These are phyloP conservation scores for Colletotrichum echinochloae DNA, from an alignment of 2,329 filamentous ascomycete species.

Conservation along the genomic window DNA sequence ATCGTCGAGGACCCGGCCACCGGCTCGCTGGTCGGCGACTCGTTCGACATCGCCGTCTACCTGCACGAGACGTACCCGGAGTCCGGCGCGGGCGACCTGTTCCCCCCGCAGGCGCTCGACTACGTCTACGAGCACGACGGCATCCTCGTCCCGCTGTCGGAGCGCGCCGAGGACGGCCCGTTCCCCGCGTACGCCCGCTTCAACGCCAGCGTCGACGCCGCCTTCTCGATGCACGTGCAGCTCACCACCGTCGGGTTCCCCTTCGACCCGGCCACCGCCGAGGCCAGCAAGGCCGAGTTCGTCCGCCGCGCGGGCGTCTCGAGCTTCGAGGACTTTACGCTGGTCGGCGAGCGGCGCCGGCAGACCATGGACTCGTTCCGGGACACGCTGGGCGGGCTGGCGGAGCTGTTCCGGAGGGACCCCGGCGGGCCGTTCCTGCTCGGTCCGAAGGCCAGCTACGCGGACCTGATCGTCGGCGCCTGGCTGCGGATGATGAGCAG, in stretches of 20 bases:
- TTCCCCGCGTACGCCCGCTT: constrained; percentile 59
- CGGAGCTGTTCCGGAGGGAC: constrained; percentile 54
- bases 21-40: constrained; percentile 63
- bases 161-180: constrained; percentile 44
- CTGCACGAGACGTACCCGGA: constrained; percentile 64
- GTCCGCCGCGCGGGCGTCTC: constrained; percentile 57
- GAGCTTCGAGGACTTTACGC: constrained; percentile 58
- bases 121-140: constrained; percentile 50
- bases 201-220: constrained; percentile 66
- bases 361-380: constrained; percentile 55
- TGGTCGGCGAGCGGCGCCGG: constrained; percentile 54
- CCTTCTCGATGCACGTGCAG: constrained; percentile 60
- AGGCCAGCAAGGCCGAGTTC: constrained; percentile 60
- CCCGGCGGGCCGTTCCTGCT: constrained; percentile 61
- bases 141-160: constrained; percentile 52
- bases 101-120: constrained; percentile 58
- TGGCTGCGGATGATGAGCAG: constrained; percentile 63
- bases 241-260: constrained; percentile 59
- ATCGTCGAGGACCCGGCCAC: constrained; percentile 62
- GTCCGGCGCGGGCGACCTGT: constrained; percentile 59
- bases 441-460: constrained; percentile 60
- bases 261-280: constrained; percentile 62
- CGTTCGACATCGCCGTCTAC: constrained; percentile 74
- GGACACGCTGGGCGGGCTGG: constrained; percentile 55
- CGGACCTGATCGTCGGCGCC: constrained; percentile 67